Conservation (phyloP, 176 grass and related monocot species). For the Aegilops sharonensis region DNA sequence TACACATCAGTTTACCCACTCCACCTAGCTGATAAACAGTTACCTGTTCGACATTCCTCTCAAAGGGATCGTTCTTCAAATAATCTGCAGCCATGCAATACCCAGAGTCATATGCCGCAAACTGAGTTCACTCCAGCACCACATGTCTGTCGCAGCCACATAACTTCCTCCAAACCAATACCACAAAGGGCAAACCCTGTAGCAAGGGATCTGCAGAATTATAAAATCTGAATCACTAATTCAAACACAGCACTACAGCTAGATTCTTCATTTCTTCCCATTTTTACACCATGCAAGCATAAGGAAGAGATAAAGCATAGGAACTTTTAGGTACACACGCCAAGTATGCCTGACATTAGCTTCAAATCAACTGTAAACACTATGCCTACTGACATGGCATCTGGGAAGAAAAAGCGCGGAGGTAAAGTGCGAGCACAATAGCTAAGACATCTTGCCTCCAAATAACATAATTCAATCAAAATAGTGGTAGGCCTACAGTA, state of each 20-base stretch:
- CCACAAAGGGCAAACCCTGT: not conserved
- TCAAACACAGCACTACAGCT: not conserved
- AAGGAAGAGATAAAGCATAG: not conserved
- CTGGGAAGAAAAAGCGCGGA: not conserved
- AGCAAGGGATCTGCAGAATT: slow-evolving; percentile 12
- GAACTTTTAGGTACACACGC: not conserved
- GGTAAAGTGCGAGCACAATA: not conserved
- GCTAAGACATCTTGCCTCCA: not conserved
- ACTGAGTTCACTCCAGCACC: slow-evolving; percentile 28
- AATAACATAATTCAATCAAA: not conserved
- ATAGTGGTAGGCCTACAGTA: not conserved
- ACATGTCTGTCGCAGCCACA: not conserved
- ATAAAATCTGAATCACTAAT: slow-evolving; percentile 10
- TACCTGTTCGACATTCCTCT: slow-evolving; percentile 74
- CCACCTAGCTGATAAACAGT: not conserved
- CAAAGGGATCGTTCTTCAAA: slow-evolving; percentile 61
- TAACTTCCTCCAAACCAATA: not conserved
- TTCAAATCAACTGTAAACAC: not conserved
- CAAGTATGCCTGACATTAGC: not conserved
- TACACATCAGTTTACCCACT: not conserved
- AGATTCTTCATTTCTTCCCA: not conserved
- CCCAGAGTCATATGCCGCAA: slow-evolving; percentile 18
- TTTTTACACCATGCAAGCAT: not conserved
- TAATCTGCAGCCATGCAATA: slow-evolving; percentile 58
- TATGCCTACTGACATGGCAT: not conserved